Evolutionary conservation across 129 eudicot species (phyloP).

Genomic region (Glebionis coronaria): DNA sequence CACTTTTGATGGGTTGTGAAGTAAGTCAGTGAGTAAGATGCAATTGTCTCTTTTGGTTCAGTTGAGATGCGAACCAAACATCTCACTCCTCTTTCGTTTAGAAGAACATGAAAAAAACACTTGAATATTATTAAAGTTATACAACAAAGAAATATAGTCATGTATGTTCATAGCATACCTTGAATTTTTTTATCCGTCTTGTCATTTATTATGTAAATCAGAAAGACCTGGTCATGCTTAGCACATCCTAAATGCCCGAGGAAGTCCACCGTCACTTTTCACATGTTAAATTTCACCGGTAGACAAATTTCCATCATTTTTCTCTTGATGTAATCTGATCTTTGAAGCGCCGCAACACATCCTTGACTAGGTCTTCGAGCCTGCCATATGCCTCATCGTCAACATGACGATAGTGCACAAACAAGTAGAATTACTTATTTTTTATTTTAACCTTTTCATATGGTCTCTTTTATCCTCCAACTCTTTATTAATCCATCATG

Average conservation of each 20-base stretch:
- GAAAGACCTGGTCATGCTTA: conserved; percentile 30
- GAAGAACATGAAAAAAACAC: conserved; percentile 20
- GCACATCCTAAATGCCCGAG: conserved; percentile 35
- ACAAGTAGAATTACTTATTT: conserved; percentile 43
- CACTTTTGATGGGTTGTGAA: conserved; percentile 40
- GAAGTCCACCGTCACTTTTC: conserved; percentile 40
- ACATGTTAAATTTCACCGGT: conserved; percentile 41
- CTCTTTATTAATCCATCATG: conserved; percentile 5
- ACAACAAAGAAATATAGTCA: no score
- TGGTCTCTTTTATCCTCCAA: conserved; percentile 32
- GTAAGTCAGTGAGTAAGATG: conserved; percentile 45
- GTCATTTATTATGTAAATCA: conserved; percentile 48
- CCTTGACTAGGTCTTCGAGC: conserved; percentile 23
- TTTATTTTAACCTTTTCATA: conserved; percentile 37
- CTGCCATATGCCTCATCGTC: conserved; percentile 39
- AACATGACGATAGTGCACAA: conserved; percentile 52
- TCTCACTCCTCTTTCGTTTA: conserved; percentile 36
- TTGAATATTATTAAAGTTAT: background rate
- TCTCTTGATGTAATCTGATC: conserved; percentile 34
- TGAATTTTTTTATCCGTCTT: conserved; percentile 46
- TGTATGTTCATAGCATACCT: conserved; percentile 38
- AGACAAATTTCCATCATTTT: conserved; percentile 51
- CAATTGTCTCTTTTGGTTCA: conserved; percentile 35
- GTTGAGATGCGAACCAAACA: conserved; percentile 41
- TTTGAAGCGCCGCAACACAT: conserved; percentile 26